phyloP scores from a whole-genome alignment of 192 early-diverging fungal species.

The Spizellomyces sp. region DNA sequence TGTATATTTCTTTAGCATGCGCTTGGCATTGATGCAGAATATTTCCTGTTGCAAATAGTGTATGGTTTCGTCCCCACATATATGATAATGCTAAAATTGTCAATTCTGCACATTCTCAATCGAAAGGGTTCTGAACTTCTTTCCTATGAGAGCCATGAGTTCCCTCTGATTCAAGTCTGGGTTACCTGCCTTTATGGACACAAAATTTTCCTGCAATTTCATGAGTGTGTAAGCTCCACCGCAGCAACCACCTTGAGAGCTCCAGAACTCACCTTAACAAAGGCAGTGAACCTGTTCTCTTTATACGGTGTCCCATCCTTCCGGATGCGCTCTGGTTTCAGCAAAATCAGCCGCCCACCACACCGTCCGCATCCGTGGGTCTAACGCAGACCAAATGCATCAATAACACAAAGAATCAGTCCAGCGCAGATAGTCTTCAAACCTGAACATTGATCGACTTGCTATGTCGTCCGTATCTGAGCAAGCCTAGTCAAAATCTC shows the following conservation, averaged over 20 bases:
- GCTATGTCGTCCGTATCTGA: constrained; percentile 46
- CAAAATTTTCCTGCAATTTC: constrained; percentile 19
- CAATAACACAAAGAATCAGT: too few species aligned
- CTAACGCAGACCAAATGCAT: too few species aligned
- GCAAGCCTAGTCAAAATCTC: background rate
- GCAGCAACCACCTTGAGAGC: background rate
- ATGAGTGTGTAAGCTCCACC: background rate
- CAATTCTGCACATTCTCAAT: background rate
- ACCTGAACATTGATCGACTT: constrained; percentile 39
- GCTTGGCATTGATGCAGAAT: too few species aligned
- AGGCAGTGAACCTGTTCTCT: constrained; percentile 24
- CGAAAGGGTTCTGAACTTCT: constrained; percentile 6
- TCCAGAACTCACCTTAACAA: constrained; percentile 35
- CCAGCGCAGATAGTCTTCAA: too few species aligned
- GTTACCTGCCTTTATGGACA: constrained; percentile 5
- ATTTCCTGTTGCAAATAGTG: too few species aligned
- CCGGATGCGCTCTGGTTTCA: constrained; percentile 19
- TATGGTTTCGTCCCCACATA: too few species aligned
- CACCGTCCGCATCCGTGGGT: constrained; percentile 36
- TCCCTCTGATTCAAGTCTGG: constrained; percentile 14
- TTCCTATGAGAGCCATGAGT: constrained; percentile 19
- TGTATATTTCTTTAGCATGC: too few species aligned
- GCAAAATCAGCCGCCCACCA: constrained; percentile 10
- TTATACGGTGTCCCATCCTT: constrained; percentile 44
- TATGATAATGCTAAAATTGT: too few species aligned